Percentiles rank a stretch among this genome's conserved stretches.
Evolutionary conservation across 2,329 filamentous ascomycete genomes (phyloP).

Genomic region (Dactylonectria macrodidyma): DNA sequence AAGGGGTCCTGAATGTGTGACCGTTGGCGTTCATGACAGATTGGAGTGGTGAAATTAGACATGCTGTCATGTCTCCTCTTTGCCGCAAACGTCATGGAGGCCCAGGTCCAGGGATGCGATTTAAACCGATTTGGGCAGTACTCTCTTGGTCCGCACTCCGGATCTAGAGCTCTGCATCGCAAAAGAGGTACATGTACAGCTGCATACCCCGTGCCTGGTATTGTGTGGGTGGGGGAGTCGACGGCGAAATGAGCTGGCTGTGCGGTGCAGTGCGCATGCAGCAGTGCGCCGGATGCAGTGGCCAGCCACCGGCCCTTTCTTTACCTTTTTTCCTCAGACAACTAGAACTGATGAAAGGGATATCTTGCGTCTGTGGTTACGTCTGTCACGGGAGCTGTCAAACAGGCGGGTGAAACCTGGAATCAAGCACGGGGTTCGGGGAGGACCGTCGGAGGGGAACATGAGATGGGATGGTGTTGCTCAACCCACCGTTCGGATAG

Average conservation of each 20-base stretch:
- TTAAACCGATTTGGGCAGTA: constrained; percentile 40
- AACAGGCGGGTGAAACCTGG: background rate
- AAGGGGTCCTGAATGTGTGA: background rate
- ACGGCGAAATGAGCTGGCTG: constrained; percentile 44
- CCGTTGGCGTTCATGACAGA: constrained; percentile 14
- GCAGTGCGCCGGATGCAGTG: constrained; percentile 26
- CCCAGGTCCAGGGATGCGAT: background rate
- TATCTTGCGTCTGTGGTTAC: background rate
- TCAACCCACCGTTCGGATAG: background rate
- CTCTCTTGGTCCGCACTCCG: constrained; percentile 14
- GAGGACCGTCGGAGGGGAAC: constrained; percentile 6
- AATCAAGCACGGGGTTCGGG: constrained; percentile 16
- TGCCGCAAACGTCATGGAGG: background rate
- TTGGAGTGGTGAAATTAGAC: constrained; percentile 19
- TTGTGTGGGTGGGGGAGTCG: constrained; percentile 34
- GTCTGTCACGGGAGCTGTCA: constrained; percentile 8
- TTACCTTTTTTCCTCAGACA: constrained; percentile 30
- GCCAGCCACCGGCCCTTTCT: constrained; percentile 19
- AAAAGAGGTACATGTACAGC: constrained; percentile 18
- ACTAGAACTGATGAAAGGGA: constrained; percentile 4
- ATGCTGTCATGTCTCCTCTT: constrained; percentile 9
- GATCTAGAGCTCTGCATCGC: constrained; percentile 30
- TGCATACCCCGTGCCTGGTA: constrained; percentile 24
- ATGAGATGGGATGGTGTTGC: constrained; percentile 5
- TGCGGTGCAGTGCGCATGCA: constrained; percentile 34